Evolutionary conservation across 371 early-diverging fungal species (phyloP), one percentile per base, ranked within the genome.

Genomic region (Syncephalastrum sp.): DNA sequence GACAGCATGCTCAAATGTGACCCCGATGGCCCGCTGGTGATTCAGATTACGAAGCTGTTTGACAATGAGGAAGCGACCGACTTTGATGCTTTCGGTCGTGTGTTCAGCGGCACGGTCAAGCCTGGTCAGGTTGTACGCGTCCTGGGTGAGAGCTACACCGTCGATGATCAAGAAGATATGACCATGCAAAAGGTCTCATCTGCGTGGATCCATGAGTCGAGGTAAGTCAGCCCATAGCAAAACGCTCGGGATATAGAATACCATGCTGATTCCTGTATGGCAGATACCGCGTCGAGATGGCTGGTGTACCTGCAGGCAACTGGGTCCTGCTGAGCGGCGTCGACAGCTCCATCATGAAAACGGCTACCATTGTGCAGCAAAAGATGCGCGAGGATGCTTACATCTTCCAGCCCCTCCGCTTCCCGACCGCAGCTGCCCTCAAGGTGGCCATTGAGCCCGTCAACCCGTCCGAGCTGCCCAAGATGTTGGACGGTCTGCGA

Each of bases 371-470:
- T 42, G 93, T 93, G 0, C 77, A 79, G 23, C 73, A 77, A 38
- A 71, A 79, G 25, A 72, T 66, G 8, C 63, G 71, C 10, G 89
- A 88, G 19, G 91, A 89, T 42, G 78, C 91, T n/a, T 84, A 86
- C 44, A 92, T 94, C 41, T 91, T 97, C 77, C 79, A 86, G 33
- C 94, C 96, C 8, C 70, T 96, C 33, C 86, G 87, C 19, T 91
- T 92, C 74, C 82, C 91, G 38, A 87, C 95, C 4, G 82, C 84
- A 33, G 83, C 97, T 4, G 93, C 94, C 4, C 69, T 97, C 53
- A 96, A 96, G 73, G 89, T 98, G 4, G 97, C 97, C 1, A 89
- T 98, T 42, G 99, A 97, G 67, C 97, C 98, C 3, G 89, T 96
- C 29, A 93, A 95, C 59, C 97, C 99, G 0, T 91, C 95, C 4